These are phyloP conservation scores for Leucocoprinus sp. DNA, from an alignment of 768 basidiomycete genomes.

Conservation along the genomic window DNA sequence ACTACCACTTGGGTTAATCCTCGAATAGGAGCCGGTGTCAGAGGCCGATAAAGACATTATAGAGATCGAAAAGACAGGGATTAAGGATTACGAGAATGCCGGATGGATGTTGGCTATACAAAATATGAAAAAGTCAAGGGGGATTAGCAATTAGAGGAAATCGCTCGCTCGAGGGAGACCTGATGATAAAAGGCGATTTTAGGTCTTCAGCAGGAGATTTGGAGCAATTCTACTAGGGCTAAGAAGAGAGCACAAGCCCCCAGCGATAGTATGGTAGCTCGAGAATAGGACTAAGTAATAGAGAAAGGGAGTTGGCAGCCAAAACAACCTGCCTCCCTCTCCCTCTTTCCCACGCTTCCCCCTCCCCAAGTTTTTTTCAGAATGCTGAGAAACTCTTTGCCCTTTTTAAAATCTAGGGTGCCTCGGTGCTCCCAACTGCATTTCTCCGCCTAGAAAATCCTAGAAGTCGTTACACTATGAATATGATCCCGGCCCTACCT, in stretches of 20 bases:
- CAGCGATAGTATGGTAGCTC: conserved; percentile 31
- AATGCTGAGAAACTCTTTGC: conserved; percentile 15
- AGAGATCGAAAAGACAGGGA: conserved; percentile 56
- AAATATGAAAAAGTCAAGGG: conserved; percentile 18
- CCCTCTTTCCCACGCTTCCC: conserved; percentile 27
- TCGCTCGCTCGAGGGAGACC: conserved; percentile 24
- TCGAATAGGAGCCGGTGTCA: conserved; percentile 76
- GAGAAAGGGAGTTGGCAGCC: conserved; percentile 34
- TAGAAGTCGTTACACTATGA: not conserved
- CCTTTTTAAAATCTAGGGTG: conserved; percentile 1
- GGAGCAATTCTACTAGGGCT: conserved; percentile 22
- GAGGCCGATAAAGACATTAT: conserved; percentile 90
- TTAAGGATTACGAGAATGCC: conserved; percentile 67
- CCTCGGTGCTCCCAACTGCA: not conserved
- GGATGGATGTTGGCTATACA: conserved; percentile 21
- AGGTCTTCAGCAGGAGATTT: conserved; percentile 3
- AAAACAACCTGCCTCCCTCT: conserved; percentile 20
- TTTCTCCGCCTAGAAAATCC: not conserved
- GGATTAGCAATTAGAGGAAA: conserved; percentile 25
- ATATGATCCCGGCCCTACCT: conserved; percentile 1
- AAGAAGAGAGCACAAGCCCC: conserved; percentile 34
- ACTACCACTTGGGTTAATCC: conserved; percentile 50
- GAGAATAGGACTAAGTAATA: conserved; percentile 49
- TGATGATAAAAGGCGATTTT: not conserved
- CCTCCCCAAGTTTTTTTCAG: conserved; percentile 22